These are phyloP conservation scores for Dothistroma pini DNA, from an alignment of 2,329 filamentous ascomycete species.

Conservation along the genomic window DNA sequence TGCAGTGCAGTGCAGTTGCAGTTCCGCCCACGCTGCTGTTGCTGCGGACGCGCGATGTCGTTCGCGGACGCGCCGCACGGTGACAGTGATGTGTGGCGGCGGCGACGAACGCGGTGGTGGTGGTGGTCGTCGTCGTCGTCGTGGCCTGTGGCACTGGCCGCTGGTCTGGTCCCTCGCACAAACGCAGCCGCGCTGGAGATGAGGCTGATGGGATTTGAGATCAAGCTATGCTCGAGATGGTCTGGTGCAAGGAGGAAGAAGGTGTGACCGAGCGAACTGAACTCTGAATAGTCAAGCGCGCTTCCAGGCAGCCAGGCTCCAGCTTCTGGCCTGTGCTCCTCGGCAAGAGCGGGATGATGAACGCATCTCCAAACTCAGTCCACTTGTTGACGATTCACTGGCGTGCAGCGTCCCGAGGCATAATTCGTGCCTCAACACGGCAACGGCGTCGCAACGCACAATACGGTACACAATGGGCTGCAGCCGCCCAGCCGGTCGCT, in stretches of 20 bases:
- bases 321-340: background rate
- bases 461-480: background rate
- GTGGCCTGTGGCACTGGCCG: background rate
- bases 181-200: conserved; percentile 1
- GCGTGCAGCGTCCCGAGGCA: conserved; percentile 3
- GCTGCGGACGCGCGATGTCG: background rate
- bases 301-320: too few relatives aligned
- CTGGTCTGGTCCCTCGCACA: background rate
- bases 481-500: too few relatives aligned
- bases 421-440: background rate
- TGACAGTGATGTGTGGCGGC: background rate
- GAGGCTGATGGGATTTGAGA: conserved; percentile 8
- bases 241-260: background rate
- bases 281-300: background rate
- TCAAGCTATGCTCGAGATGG: conserved; percentile 7
- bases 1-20: background rate
- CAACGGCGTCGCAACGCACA: background rate
- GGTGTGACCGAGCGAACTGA: conserved; percentile 3
- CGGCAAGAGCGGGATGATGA: conserved; percentile 5
- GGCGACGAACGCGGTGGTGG: background rate
- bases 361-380: conserved; percentile 3
- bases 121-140: conserved; percentile 1
- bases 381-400: background rate
- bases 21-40: conserved; percentile 2
- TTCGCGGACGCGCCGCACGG: background rate